phyloP scores from a whole-genome alignment of 129 eudicot species.

The Ambrosia artemisiifolia region DNA sequence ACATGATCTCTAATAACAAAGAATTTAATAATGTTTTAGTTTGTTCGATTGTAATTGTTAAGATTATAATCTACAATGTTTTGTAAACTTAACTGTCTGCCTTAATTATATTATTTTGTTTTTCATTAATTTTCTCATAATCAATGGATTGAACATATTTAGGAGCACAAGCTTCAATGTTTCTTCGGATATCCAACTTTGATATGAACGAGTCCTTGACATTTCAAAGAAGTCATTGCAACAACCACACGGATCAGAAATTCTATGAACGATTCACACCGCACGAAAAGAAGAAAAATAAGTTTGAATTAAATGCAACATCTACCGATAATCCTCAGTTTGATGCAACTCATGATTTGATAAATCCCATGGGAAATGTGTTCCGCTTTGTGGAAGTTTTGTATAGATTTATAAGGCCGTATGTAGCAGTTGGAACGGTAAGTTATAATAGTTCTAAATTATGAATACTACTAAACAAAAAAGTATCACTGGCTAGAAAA shows the following conservation, averaged over 20 bases:
- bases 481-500: too few relatives aligned
- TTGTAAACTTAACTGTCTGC: background rate
- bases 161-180: constrained; percentile 16
- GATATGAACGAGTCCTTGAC: background rate
- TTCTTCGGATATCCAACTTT: background rate
- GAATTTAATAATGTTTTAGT: background rate
- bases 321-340: constrained; percentile 15
- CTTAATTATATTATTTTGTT: background rate
- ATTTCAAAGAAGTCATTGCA: constrained; percentile 7
- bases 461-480: background rate
- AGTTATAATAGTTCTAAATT: background rate
- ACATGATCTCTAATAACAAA: too few relatives aligned
- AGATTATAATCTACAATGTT: background rate
- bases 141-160: background rate
- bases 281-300: background rate
- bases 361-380: background rate
- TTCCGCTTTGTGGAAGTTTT: constrained; percentile 6
- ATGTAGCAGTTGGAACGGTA: constrained; percentile 30
- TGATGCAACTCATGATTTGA: constrained; percentile 18
- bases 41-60: background rate
- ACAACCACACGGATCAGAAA: background rate
- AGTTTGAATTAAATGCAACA: constrained; percentile 18
- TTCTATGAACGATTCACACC: background rate
- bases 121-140: background rate
- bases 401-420: constrained; percentile 26